These are phyloP conservation scores for Ascochyta fabae DNA, from an alignment of 2,329 filamentous ascomycete species.

Conservation along the genomic window DNA sequence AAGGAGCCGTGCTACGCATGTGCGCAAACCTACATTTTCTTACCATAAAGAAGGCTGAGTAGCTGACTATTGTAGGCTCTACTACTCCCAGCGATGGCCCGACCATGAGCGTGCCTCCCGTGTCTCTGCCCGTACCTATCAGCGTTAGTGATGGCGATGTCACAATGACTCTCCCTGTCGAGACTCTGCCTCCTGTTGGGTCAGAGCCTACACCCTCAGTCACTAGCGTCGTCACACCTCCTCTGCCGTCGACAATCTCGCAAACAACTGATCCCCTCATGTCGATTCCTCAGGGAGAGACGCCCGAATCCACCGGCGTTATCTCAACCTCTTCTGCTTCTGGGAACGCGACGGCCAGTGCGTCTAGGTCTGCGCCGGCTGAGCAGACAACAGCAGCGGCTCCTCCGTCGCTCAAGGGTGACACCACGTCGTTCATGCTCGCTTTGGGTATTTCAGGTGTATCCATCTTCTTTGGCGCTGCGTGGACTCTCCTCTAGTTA, in stretches of 20 bases:
- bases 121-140: constrained; percentile 1
- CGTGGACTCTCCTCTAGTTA: constrained; percentile 33
- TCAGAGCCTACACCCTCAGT: constrained; percentile 8
- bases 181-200: constrained; percentile 9
- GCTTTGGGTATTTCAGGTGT: constrained; percentile 29
- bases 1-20: constrained; percentile 37
- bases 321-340: constrained; percentile 3
- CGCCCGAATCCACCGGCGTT: constrained; percentile 16
- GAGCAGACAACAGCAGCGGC: constrained; percentile 31
- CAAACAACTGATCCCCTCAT: constrained; percentile 10
- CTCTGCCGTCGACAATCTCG: constrained; percentile 8
- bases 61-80: constrained; percentile 12
- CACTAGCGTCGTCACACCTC: constrained; percentile 15
- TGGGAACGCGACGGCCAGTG: constrained; percentile 2
- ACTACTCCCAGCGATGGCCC: constrained; percentile 12
- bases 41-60: background rate
- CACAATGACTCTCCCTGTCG: constrained; percentile 8
- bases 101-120: constrained; percentile 19
- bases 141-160: constrained; percentile 1
- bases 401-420: constrained; percentile 19
- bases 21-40: constrained; percentile 18
- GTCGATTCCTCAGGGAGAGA: constrained; percentile 34
- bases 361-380: constrained; percentile 19
- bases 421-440: constrained; percentile 20
- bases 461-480: constrained; percentile 31